These are phyloP conservation scores for Neoboletus brunneissimus DNA, from an alignment of 768 basidiomycete genomes.

Conservation along the genomic window DNA sequence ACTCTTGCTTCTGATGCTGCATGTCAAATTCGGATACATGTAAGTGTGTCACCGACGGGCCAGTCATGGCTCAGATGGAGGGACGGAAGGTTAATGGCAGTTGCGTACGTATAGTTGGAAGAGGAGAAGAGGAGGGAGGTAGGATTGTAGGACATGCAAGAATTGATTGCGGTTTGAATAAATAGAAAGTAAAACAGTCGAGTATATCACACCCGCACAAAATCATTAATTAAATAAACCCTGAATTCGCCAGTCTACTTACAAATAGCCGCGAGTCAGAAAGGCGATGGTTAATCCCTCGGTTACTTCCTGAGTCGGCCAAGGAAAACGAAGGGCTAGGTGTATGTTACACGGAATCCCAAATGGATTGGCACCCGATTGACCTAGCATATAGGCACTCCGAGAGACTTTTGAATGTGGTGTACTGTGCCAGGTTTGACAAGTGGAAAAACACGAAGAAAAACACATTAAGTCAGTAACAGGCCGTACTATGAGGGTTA, in stretches of 20 bases:
- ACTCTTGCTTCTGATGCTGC: background rate
- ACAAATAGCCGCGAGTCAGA: background rate
- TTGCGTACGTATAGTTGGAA: background rate
- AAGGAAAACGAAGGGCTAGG: background rate
- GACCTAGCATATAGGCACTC: background rate
- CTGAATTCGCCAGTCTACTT: background rate
- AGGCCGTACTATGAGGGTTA: too few species aligned
- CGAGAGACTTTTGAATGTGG: background rate
- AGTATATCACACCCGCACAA: background rate
- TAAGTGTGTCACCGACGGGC: background rate
- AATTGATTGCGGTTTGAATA: background rate
- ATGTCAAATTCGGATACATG: background rate
- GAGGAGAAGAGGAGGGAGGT: background rate
- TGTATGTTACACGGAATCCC: background rate
- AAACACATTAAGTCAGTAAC: too few species aligned
- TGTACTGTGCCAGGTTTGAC: too few species aligned
- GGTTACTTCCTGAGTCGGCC: background rate
- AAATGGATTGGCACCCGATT: background rate
- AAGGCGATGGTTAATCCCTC: too few species aligned
- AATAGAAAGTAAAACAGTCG: background rate
- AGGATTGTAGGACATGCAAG: background rate
- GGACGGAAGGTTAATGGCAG: slow-evolving; percentile 24
- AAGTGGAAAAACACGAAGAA: too few species aligned
- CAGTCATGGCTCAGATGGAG: background rate
- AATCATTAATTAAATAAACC: background rate